Conservation (phyloP, 2,329 filamentous ascomycete species). For the Aureobasidium namibiae region DNA sequence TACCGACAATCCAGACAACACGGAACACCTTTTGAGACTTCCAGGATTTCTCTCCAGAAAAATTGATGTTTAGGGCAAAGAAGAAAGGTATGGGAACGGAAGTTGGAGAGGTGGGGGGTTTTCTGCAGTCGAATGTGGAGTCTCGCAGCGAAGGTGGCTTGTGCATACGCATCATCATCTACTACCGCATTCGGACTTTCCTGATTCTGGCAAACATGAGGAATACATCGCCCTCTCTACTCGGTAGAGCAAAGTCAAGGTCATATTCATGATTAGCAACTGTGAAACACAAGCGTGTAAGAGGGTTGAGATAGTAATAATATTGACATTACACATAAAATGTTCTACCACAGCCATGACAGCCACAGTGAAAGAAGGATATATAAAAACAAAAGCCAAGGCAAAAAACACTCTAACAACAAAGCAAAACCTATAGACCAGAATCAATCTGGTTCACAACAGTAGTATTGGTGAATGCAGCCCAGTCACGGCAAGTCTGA, state of each 20-base stretch:
- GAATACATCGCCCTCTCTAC: not conserved
- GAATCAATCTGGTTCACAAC: slow-evolving; percentile 22
- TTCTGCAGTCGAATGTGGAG: not conserved
- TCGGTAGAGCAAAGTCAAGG: no score
- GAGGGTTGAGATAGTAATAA: not conserved
- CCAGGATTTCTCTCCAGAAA: not conserved
- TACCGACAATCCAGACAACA: no score
- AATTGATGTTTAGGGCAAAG: not conserved
- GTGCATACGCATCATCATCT: not conserved
- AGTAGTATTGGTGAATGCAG: slow-evolving; percentile 15
- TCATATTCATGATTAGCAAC: not conserved
- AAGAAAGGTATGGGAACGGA: not conserved
- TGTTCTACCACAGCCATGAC: not conserved
- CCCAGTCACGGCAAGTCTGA: slow-evolving; percentile 26
- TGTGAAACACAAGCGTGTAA: no score
- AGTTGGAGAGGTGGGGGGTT: not conserved
- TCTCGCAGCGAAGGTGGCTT: not conserved
- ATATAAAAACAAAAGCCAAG: not conserved
- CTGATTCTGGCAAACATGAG: not conserved
- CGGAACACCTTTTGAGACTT: not conserved
- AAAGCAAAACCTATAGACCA: slow-evolving; percentile 15
- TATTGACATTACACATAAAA: not conserved
- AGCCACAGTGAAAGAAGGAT: not conserved
- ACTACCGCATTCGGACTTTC: not conserved
- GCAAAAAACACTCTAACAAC: not conserved